Evolutionary conservation across 768 basidiomycete genomes (phyloP), one percentile per base, ranked within the genome.

Genomic region (Leucocoprinus sp.): DNA sequence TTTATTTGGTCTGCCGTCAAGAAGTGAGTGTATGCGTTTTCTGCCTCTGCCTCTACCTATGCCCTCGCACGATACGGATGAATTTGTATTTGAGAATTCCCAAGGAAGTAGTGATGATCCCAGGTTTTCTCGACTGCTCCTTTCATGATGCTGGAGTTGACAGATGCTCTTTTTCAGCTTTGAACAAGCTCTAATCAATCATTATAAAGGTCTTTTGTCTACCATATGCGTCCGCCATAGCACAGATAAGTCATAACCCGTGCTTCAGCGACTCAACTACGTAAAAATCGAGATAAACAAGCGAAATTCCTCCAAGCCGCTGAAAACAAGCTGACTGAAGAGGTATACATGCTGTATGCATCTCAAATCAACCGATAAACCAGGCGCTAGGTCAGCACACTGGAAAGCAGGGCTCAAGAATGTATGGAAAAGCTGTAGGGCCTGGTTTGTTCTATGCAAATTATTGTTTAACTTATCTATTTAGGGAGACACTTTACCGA

Each of bases 181-280:
- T n/a, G 46, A 48, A 18, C 39, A 35, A 17, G 39, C 33, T n/a
- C 8, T 48, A n/a, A 24, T 48, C 14, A 48, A 48, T 17, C 46
- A 48, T 18, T 41, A 41, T 14, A 18, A 39, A 12, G 39, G 46
- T 42, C 35, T 29, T 33, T 18, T 26, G 3, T 19, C 31, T 5
- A 31, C 31, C 9, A 12, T 31, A 4, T 11, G 9, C 31, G 4
- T 14, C 4, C 31, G 8, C 31, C 14, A n/a, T 12, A 8, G n/a
- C 31, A n/a, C 6, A 5, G 9, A 8, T 11, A 7, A n/a, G 9
- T 12, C 31, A 31, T 31, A 4, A 31, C n/a, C n/a, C 6, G n/a
- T 6, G n/a, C 9, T 0, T 8, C 15, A 41, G 46, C 39, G 11
- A 18, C 21, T 1, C 33, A 41, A 36, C 29, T 41, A 28, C 46